Percentiles rank a stretch among this genome's conserved stretches.
phyloP scores from a whole-genome alignment of 2,329 filamentous ascomycete species.

The Trichoderma sp. region DNA sequence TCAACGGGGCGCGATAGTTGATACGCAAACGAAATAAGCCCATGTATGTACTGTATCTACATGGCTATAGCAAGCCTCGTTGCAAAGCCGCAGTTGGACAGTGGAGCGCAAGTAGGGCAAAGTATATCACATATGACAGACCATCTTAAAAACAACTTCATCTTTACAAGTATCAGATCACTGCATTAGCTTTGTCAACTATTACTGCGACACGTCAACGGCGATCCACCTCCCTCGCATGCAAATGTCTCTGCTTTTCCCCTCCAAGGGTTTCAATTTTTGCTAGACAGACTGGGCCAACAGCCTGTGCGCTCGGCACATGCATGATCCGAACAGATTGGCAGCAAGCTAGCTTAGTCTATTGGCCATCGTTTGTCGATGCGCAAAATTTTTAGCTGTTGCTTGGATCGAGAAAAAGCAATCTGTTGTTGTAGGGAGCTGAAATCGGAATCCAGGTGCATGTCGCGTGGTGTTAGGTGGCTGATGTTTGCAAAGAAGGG shows the following conservation, averaged over 20 bases:
- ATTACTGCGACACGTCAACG: not conserved
- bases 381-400: not conserved
- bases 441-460: not conserved
- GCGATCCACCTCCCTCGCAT: conserved; percentile 21
- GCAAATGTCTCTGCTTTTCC: not conserved
- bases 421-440: not conserved
- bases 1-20: not conserved
- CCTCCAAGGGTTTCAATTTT: not conserved
- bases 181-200: not conserved
- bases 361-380: not conserved
- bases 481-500: not conserved
- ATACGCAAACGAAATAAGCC: not conserved
- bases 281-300: not conserved
- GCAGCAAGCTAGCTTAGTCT: not conserved
- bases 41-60: too few species aligned
- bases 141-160: not conserved
- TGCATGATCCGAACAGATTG: conserved; percentile 7
- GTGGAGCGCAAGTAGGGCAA: not conserved
- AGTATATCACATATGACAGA: not conserved
- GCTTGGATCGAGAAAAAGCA: not conserved
- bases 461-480: not conserved
- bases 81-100: not conserved
- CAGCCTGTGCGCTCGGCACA: not conserved
- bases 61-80: not conserved
- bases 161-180: not conserved